Conservation (phyloP, 2,329 filamentous ascomycete genomes). For the Mycosphaerelloides madeirae region DNA sequence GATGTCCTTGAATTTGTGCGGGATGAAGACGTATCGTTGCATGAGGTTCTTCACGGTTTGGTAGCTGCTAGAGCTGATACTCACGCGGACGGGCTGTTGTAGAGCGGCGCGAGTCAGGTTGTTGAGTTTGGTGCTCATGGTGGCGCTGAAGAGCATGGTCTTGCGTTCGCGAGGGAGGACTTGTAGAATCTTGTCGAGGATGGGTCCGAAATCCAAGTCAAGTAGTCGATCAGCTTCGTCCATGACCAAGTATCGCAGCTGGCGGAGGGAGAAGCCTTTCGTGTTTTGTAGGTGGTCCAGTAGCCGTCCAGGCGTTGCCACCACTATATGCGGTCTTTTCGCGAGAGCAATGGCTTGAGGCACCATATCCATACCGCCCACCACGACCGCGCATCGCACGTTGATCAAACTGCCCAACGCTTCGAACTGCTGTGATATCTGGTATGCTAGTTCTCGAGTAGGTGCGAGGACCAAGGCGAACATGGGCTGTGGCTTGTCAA, state of each 20-base stretch:
- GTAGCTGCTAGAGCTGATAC: constrained; percentile 76
- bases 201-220: constrained; percentile 89
- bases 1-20: constrained; percentile 80
- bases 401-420: constrained; percentile 80
- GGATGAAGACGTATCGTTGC: constrained; percentile 82
- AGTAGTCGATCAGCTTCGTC: constrained; percentile 90
- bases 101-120: constrained; percentile 85
- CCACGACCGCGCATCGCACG: constrained; percentile 72
- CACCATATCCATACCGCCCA: constrained; percentile 95
- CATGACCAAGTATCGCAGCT: constrained; percentile 85
- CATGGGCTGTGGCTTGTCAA: constrained; percentile 78
- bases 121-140: constrained; percentile 90
- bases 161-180: constrained; percentile 71
- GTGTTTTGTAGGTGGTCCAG: constrained; percentile 95
- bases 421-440: constrained; percentile 85
- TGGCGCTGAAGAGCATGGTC: constrained; percentile 90
- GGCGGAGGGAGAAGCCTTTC: constrained; percentile 82
- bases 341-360: constrained; percentile 82
- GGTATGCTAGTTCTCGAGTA: constrained; percentile 86
- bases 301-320: constrained; percentile 84
- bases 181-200: constrained; percentile 88
- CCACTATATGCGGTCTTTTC: constrained; percentile 93
- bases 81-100: constrained; percentile 76
- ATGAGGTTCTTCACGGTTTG: constrained; percentile 81
- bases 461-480: constrained; percentile 90